Conservation (phyloP, 306 rosid species). For the Carpinus viminea region DNA sequence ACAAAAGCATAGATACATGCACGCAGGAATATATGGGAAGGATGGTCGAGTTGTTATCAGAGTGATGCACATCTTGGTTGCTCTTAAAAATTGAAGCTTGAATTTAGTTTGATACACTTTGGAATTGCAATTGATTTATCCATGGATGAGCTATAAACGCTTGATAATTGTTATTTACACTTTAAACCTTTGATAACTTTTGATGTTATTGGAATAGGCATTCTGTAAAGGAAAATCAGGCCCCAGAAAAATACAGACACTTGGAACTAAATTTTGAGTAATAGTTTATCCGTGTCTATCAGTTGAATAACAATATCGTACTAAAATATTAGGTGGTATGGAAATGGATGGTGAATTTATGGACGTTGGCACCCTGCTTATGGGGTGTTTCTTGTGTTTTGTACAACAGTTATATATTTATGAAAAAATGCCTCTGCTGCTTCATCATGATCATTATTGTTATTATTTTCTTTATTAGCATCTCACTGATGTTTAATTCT, state of each 20-base stretch:
- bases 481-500: neutral
- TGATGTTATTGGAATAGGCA: neutral
- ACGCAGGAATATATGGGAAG: neutral
- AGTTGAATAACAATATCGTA: neutral
- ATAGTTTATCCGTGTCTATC: neutral
- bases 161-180: neutral
- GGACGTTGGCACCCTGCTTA: neutral
- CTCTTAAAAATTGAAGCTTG: neutral
- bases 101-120: neutral
- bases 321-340: neutral
- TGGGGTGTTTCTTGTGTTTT: too few relatives aligned
- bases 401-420: neutral
- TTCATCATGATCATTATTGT: neutral
- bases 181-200: neutral
- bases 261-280: neutral
- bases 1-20: neutral
- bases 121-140: conserved; percentile 4
- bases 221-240: neutral
- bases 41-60: neutral
- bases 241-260: neutral
- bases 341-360: neutral
- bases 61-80: neutral
- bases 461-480: neutral
- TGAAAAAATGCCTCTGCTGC: neutral
- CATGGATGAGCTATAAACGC: neutral